phyloP scores from a whole-genome alignment of 2,329 filamentous ascomycete species.

The Exophiala alcalophila region DNA sequence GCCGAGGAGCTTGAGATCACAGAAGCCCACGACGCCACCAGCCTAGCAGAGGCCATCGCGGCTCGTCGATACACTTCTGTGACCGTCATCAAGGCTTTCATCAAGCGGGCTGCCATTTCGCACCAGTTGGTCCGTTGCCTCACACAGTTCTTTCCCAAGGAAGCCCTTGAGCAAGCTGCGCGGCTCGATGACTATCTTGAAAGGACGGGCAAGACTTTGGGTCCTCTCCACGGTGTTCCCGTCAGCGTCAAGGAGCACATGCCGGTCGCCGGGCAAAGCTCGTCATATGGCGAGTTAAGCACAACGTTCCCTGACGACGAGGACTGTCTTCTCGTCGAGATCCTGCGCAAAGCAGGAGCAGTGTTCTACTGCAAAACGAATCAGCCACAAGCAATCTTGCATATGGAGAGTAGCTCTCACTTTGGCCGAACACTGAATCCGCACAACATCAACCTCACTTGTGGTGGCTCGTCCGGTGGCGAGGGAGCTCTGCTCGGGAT shows the following conservation, averaged over 20 bases:
- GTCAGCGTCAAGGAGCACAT: slow-evolving; percentile 53
- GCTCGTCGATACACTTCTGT: slow-evolving; percentile 22
- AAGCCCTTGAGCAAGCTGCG: slow-evolving; percentile 49
- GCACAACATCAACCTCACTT: slow-evolving; percentile 49
- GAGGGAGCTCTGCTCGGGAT: slow-evolving; percentile 56
- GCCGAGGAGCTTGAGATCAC: slow-evolving; percentile 48
- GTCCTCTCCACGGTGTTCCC: slow-evolving; percentile 62
- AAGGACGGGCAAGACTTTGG: slow-evolving; percentile 44
- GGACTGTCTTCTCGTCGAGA: slow-evolving; percentile 18
- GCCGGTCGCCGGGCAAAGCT: slow-evolving; percentile 30
- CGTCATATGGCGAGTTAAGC: slow-evolving; percentile 10
- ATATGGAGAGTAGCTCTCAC: slow-evolving; percentile 35
- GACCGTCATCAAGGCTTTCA: slow-evolving; percentile 43
- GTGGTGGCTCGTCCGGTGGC: slow-evolving; percentile 56
- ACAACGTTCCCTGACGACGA: slow-evolving; percentile 15
- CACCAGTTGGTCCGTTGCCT: slow-evolving; percentile 43
- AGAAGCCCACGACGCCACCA: slow-evolving; percentile 44
- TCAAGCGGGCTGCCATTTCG: slow-evolving; percentile 40
- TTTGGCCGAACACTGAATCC: slow-evolving; percentile 51
- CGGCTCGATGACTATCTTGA: slow-evolving; percentile 47
- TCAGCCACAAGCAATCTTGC: slow-evolving; percentile 35
- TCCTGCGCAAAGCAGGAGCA: slow-evolving; percentile 33
- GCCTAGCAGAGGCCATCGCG: slow-evolving; percentile 38
- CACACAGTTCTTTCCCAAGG: slow-evolving; percentile 52
- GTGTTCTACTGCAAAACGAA: slow-evolving; percentile 37